Base-by-base conservation (phyloP, 2,329 filamentous ascomycete species). In the Fusarium denticulatum region DNA sequence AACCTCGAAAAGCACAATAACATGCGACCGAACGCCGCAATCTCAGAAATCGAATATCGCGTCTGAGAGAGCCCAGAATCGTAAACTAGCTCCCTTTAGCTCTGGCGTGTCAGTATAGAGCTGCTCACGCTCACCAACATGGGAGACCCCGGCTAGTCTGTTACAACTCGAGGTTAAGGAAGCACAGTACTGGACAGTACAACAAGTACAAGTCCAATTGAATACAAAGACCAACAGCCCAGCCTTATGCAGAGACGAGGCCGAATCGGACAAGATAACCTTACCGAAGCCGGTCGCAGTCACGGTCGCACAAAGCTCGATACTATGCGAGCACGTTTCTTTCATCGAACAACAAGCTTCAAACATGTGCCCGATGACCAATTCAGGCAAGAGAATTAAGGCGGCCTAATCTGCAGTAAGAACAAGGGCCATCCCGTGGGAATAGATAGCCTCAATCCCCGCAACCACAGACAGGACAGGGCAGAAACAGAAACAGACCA, bases 51-150 rank as follows among this genome's bases (percentile, higher is more conserved):
- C 53, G 66, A 37, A n/a, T 30, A 61, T 58, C 55, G 57, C 26
- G 20, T 69, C 71, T 59, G 42, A 42, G 40, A 62, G 50, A 72
- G 71, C 49, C 71, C 61, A 64, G 71, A 74, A 71, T 73, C 71
- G 57, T 64, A 40, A 24, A 58, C 71, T 68, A 74, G 24, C 49
- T 34, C 22, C 26, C 22, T 64, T 64, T 71, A 64, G 61, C 61
- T 58, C 39, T 47, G 45, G 47, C 58, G 46, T 43, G 39, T 34
- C 46, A 45, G 26, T 34, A n/a, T 39, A 45, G 28, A 67, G 28
- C 53, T 60, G 40, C 34, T 67, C 53, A 22, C 42, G 15, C 50
- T 55, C 28, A 57, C 52, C 36, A 30, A 26, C 57, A 64, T 50
- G 56, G 56, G 60, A 65, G 40, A 26, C 62, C 55, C 64, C 52